Conservation (phyloP, 2,329 filamentous ascomycete species). For the Chaetoscypha palmicola region DNA sequence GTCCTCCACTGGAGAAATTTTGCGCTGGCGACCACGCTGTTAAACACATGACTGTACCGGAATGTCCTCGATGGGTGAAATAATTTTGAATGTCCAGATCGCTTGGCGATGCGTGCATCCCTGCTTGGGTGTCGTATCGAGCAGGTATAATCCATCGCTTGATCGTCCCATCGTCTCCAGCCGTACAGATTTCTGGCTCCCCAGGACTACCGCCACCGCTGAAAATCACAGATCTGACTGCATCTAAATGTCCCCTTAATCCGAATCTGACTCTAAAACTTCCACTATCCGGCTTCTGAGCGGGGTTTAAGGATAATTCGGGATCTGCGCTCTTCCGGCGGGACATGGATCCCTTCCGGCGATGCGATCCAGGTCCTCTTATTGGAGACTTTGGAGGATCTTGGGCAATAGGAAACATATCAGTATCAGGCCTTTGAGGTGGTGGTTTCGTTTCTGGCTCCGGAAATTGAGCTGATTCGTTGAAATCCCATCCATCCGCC, state of each 20-base stretch:
- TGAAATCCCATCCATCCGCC: slow-evolving; percentile 86
- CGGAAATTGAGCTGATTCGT: slow-evolving; percentile 59
- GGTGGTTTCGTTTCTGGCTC: slow-evolving; percentile 46
- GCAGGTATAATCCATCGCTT: slow-evolving; percentile 94
- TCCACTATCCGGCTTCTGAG: slow-evolving; percentile 59
- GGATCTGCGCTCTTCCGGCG: slow-evolving; percentile 64
- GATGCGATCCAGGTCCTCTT: slow-evolving; percentile 59
- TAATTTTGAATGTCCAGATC: slow-evolving; percentile 90
- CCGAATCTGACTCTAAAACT: slow-evolving; percentile 93
- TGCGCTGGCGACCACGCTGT: slow-evolving; percentile 81
- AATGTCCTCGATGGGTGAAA: slow-evolving; percentile 91
- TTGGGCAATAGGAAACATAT: slow-evolving; percentile 77
- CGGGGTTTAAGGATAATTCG: slow-evolving; percentile 46
- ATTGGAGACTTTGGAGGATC: slow-evolving; percentile 75
- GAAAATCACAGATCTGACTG: slow-evolving; percentile 91
- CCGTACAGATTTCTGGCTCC: slow-evolving; percentile 94
- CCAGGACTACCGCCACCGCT: slow-evolving; percentile 92
- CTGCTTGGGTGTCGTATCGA: slow-evolving; percentile 58
- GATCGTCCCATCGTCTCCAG: slow-evolving; percentile 89
- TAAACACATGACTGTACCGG: slow-evolving; percentile 80
- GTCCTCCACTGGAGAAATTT: slow-evolving; percentile 82
- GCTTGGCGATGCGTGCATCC: slow-evolving; percentile 38
- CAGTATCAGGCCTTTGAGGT: slow-evolving; percentile 71
- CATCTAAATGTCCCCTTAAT: slow-evolving; percentile 84
- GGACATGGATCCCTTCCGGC: slow-evolving; percentile 74